These are phyloP conservation scores for Aaosphaeria pasadenensis DNA, from an alignment of 2,329 filamentous ascomycete genomes.

Conservation along the genomic window DNA sequence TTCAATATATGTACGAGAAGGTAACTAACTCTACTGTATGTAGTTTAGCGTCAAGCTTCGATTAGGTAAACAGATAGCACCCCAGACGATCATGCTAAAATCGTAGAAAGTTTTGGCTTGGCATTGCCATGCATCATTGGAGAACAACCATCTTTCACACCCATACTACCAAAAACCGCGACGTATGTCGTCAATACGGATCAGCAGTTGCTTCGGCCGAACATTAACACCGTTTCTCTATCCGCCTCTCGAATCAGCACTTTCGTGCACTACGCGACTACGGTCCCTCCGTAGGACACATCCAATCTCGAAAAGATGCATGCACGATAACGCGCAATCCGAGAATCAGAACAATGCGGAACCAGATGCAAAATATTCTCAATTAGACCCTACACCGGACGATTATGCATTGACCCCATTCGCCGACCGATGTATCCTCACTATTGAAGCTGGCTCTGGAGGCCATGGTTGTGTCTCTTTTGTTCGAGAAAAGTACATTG, in stretches of 20 bases:
- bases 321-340: no score
- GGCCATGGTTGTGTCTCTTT: constrained; percentile 95
- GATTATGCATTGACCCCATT: constrained; percentile 84
- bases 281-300: background rate
- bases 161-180: constrained; percentile 17
- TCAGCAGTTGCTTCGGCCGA: constrained; percentile 20
- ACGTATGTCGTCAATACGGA: constrained; percentile 31
- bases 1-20: no score
- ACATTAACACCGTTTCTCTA: constrained; percentile 47
- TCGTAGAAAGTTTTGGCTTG: no score
- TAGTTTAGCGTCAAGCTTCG: no score
- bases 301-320: background rate
- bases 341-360: background rate
- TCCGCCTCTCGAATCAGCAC: constrained; percentile 30
- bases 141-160: constrained; percentile 8
- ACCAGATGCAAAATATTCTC: constrained; percentile 16
- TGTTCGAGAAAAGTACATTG: constrained; percentile 82
- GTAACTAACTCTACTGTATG: no score
- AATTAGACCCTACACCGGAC: constrained; percentile 74
- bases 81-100: no score
- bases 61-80: no score
- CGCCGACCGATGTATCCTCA: constrained; percentile 78
- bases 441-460: constrained; percentile 73
- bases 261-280: no score
- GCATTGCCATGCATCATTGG: no score